These are phyloP conservation scores for Xylaria castorea DNA, from an alignment of 495 filamentous ascomycete genomes.

Conservation along the genomic window DNA sequence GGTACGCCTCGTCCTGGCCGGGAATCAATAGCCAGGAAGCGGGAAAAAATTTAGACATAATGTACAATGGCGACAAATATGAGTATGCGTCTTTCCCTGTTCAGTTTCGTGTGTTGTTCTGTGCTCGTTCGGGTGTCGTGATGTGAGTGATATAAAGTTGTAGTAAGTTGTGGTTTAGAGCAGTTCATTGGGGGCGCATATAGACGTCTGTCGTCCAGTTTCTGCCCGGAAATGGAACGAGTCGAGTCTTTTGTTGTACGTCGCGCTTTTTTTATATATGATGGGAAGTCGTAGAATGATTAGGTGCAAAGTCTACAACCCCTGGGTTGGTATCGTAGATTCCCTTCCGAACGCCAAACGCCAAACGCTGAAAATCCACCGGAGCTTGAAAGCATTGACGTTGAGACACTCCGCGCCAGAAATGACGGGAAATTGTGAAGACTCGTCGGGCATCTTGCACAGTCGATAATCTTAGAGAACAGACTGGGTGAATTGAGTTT, in stretches of 20 bases:
- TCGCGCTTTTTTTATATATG: background rate
- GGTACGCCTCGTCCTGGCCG: background rate
- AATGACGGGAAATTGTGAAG: background rate
- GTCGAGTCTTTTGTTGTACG: background rate
- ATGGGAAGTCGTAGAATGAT: background rate
- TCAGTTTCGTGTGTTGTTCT: background rate
- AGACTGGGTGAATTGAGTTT: background rate
- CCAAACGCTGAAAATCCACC: background rate
- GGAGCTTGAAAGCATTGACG: background rate
- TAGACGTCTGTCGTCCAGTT: background rate
- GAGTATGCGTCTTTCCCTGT: background rate
- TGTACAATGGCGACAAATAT: slow-evolving; percentile 1
- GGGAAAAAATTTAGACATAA: slow-evolving; percentile 6
- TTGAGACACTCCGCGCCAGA: background rate
- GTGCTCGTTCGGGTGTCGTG: background rate
- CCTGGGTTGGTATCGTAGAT: slow-evolving; percentile 13
- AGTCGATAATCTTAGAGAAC: background rate
- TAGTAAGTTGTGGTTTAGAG: background rate
- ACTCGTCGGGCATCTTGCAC: background rate
- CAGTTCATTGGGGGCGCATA: background rate
- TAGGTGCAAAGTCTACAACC: too few relatives aligned
- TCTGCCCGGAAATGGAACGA: background rate
- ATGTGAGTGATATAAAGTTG: background rate
- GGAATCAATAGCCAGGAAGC: slow-evolving; percentile 4
- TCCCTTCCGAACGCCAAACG: slow-evolving; percentile 17